Evolutionary conservation across 1,284 basidiomycete genomes (phyloP), one percentile per base, ranked within the genome.

Genomic region (Cutaneotrichosporon cavernicola): DNA sequence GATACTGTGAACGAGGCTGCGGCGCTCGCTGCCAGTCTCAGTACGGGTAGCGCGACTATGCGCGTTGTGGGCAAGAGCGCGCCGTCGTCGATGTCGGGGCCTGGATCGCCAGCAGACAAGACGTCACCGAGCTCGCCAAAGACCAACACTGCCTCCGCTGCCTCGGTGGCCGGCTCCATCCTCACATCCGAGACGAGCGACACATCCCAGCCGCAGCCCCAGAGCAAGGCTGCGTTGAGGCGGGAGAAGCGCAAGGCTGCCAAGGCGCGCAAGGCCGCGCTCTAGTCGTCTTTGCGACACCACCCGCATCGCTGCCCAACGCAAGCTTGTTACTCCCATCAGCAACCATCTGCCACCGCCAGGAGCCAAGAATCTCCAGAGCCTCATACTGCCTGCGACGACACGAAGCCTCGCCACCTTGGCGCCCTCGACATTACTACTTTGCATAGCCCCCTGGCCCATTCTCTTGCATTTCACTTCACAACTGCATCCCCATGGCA

Each of bases 181-280:
- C 40, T 43, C 40, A 16, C 38, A 18, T 46, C 43, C 43, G 30
- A 31, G 61, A 59, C 34, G 55, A 53, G 13, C 43, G 13, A 43
- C 32, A 30, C 30, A n/a, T 30, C 1, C 3, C 26, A 32, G 16
- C 36, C 1, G 1, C 26, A 32, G 16, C 47, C 40, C 18, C 40
- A 57, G 63, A 68, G 60, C 60, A 73, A 73, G 65, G 63, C 70
- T 38, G 60, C 65, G 22, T 38, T 53, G 49, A 50, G 66, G 51
- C 43, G 72, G 22, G 71, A 72, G 62, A 70, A 71, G 61, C 62
- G 65, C 14, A 69, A 68, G 58, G 57, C 55, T 8, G 66, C 65
- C 5, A 74, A 73, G 65, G 56, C 67, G 47, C 43, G 61, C 18
- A 70, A 68, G 57, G 47, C 55, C 2, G 55, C 36, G 16, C 18